These are phyloP conservation scores for Monosporascus sp. DNA, from an alignment of 2,329 filamentous ascomycete species.

Conservation along the genomic window DNA sequence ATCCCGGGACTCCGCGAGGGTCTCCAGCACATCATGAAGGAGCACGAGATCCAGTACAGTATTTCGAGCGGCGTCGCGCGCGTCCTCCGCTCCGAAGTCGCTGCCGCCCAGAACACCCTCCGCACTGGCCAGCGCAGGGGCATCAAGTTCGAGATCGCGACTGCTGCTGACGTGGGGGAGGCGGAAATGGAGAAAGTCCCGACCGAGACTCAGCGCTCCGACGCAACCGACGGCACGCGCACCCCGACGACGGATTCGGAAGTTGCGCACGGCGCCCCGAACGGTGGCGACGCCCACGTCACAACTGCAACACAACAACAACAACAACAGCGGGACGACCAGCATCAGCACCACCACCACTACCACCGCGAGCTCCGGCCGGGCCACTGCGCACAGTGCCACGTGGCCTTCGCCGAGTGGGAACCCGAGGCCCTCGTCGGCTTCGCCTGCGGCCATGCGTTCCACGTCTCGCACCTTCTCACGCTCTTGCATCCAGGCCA, in stretches of 20 bases:
- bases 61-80: slow-evolving; percentile 86
- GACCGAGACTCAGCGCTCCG: slow-evolving; percentile 13
- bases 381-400: slow-evolving; percentile 56
- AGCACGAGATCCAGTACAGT: slow-evolving; percentile 91
- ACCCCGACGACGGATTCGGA: slow-evolving; percentile 13
- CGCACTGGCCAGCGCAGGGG: slow-evolving; percentile 75
- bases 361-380: slow-evolving; percentile 33
- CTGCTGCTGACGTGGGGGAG: slow-evolving; percentile 32
- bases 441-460: slow-evolving; percentile 78
- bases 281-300: not conserved
- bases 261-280: slow-evolving; percentile 4
- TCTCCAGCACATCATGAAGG: slow-evolving; percentile 83
- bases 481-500: slow-evolving; percentile 42
- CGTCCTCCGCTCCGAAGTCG: slow-evolving; percentile 83
- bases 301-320: too few relatives aligned
- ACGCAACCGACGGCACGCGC: slow-evolving; percentile 15
- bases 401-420: slow-evolving; percentile 50
- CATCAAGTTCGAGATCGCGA: slow-evolving; percentile 78
- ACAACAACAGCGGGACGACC: slow-evolving; percentile 2
- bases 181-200: slow-evolving; percentile 25
- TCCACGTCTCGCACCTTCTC: slow-evolving; percentile 69
- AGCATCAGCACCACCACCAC: slow-evolving; percentile 26
- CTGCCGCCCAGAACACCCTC: slow-evolving; percentile 72
- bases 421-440: slow-evolving; percentile 71
- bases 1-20: slow-evolving; percentile 88